phyloP scores from a whole-genome alignment of 1,284 basidiomycete genomes.

The Cutaneotrichosporon mucoides region DNA sequence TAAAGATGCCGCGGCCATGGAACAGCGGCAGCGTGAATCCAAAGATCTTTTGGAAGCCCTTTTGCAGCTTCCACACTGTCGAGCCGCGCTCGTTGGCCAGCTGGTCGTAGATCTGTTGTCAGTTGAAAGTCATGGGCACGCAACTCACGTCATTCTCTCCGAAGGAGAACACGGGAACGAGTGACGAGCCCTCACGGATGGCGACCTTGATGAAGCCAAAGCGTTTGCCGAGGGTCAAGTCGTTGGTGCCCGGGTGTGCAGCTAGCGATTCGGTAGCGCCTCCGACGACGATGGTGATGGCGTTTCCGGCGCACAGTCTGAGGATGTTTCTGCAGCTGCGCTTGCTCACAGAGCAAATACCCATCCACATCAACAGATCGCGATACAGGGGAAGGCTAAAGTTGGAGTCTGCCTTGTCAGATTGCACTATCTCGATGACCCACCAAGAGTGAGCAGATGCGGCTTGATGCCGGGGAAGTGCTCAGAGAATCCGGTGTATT shows the following conservation, averaged over 20 bases:
- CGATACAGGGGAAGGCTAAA: conserved; percentile 92
- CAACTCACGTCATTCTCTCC: conserved; percentile 89
- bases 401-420: conserved; percentile 58
- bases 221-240: conserved; percentile 80
- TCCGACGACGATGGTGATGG: conserved; percentile 93
- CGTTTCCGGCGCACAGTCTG: conserved; percentile 60
- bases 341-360: conserved; percentile 89
- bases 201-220: conserved; percentile 95
- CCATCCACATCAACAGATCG: conserved; percentile 78
- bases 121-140: not conserved
- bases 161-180: conserved; percentile 94
- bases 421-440: not conserved
- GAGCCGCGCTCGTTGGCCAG: conserved; percentile 89
- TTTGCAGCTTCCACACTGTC: conserved; percentile 77
- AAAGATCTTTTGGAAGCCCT: conserved; percentile 82
- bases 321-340: conserved; percentile 86
- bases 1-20: conserved; percentile 67
- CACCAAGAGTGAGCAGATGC: conserved; percentile 79
- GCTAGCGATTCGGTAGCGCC: conserved; percentile 91
- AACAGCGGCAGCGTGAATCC: conserved; percentile 97
- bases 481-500: conserved; percentile 87
- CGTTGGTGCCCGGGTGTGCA: conserved; percentile 87
- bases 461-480: conserved; percentile 88
- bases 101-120: conserved; percentile 80
- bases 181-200: conserved; percentile 85